A percentile compares a stretch with the other conserved stretches of the same genome.
These are phyloP conservation scores for Neurospora sp. DNA, from an alignment of 2,329 filamentous ascomycete species.

Conservation along the genomic window DNA sequence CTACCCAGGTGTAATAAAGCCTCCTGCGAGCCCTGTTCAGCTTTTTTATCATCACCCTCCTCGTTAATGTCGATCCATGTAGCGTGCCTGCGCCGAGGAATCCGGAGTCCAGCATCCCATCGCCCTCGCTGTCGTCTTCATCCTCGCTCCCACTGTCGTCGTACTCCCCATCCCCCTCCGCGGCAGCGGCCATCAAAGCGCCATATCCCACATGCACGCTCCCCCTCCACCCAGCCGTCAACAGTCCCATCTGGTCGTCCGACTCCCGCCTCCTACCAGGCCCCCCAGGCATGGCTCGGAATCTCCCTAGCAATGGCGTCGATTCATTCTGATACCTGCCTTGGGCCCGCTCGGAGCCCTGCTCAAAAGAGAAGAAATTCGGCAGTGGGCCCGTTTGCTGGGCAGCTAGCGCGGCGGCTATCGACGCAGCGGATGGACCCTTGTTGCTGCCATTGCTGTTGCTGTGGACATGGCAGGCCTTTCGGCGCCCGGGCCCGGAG, in stretches of 20 bases:
- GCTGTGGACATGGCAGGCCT: neutral
- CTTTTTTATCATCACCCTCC: slow-evolving; percentile 23
- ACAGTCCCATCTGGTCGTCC: slow-evolving; percentile 28
- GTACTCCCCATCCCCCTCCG: slow-evolving; percentile 23
- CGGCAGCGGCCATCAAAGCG: slow-evolving; percentile 33
- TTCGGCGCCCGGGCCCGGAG: neutral
- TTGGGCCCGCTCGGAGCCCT: slow-evolving; percentile 45
- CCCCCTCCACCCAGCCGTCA: slow-evolving; percentile 32
- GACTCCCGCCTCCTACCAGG: slow-evolving; percentile 2
- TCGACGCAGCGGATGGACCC: neutral
- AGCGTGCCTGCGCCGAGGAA: neutral
- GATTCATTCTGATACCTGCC: slow-evolving; percentile 37
- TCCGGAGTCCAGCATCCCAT: slow-evolving; percentile 7
- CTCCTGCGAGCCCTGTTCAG: slow-evolving; percentile 24
- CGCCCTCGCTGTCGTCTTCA: slow-evolving; percentile 26
- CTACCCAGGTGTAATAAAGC: slow-evolving; percentile 47
- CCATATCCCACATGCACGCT: slow-evolving; percentile 50
- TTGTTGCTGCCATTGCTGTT: neutral
- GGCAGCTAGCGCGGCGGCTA: neutral
- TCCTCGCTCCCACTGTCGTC: slow-evolving; percentile 20
- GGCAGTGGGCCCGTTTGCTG: slow-evolving; percentile 34
- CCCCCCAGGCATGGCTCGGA: slow-evolving; percentile 48
- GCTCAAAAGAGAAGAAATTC: slow-evolving; percentile 57
- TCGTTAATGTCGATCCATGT: slow-evolving; percentile 13
- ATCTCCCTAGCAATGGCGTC: slow-evolving; percentile 53